Evolutionary conservation across 2,329 filamentous ascomycete genomes (phyloP), one percentile per base, ranked within the genome.

Genomic region (Leptodontidium sp.): DNA sequence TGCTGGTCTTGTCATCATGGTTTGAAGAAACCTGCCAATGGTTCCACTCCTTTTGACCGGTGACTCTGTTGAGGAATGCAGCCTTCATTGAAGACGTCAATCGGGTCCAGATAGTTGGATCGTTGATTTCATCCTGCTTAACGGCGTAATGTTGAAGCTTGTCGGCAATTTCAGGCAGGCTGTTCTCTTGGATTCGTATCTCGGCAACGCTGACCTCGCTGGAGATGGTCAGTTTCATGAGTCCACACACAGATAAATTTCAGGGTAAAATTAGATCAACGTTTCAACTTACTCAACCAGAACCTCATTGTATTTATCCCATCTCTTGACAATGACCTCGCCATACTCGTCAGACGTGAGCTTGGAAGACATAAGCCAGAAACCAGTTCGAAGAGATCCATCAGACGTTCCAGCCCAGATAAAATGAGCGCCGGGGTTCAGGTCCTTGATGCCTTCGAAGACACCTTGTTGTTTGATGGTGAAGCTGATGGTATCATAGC

Each of bases 391-490:
- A 38, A 82, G 78, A 1, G 86, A 85, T 21, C 81, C 80, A 1
- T 80, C 80, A 0, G 83, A 81, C 26, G 86, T 82, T 1, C 87
- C 81, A 35, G 85, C 83, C 87, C 87, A 90, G 67, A 90, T 80
- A 68, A 90, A 85, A 75, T 90, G 88, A 15, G 84, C 77, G 0
- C 88, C 88, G 0, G 80, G 75, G 0, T 87, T 86, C 32, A 90
- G 80, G 65, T 87, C 81, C 26, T 83, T 83, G 67, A 90, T 81
- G 24, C 88, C 88, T 8, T 80, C 79, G 72, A 89, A 86, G 26
- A 82, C 70, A 2, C 82, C 79, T 1, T 84, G 83, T 57, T 84
- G 76, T 7, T 82, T 79, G 21, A 90, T 78, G 1, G 82, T 85
- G 67, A 86, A 85, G 47, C 81, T 77, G 1, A 81, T 77, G 12